Evolutionary conservation across 331 rosid species (phyloP), one percentile per base, ranked within the genome.

Genomic region (Phaseolus coccineus): DNA sequence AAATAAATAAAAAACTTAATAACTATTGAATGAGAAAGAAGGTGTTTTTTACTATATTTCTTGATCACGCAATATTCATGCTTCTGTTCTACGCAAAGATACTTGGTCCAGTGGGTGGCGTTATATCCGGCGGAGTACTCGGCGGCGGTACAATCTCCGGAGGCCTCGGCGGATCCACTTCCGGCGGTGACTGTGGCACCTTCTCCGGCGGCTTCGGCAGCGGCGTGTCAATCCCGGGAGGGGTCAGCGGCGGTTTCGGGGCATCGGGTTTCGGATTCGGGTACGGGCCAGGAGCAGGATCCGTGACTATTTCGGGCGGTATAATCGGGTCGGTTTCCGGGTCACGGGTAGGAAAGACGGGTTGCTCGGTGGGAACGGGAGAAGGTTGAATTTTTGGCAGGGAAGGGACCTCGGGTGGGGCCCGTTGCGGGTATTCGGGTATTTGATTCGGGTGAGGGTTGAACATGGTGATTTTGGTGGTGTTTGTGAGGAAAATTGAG

Each of bases 71-170:
- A 35, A 35, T 42, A 9, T 42, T 9, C 51, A 46, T 46, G 51
- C 1, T 46, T 42, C 16, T 0, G 51, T 46, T 11, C 51, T 46
- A 46, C 0, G 3, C 22, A 65, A 69, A 65, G 2, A 86, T 79
- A 7, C 61, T 51, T 14, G 82, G 88, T 56, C 87, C 82, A 13
- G 8, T 50, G 0, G 87, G 87, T 1, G 87, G 88, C 11, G 81
- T 47, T 6, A 76, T 80, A 64, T 65, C 88, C 22, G 87, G 87
- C 13, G 87, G 87, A 59, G 13, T 77, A 0, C 46, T 35, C 2
- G 83, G 87, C 2, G 90, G 93, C 2, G 90, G 97, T 12, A 87
- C 44, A 15, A 77, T 61, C 10, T 85, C 95, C 11, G 92, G 92
- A 2, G 84, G 90, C 30, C 64, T 84, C 5, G 88, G 93, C 1